Conservation (phyloP, 2,329 filamentous ascomycete genomes). For the Penicillium griseofulvum region DNA sequence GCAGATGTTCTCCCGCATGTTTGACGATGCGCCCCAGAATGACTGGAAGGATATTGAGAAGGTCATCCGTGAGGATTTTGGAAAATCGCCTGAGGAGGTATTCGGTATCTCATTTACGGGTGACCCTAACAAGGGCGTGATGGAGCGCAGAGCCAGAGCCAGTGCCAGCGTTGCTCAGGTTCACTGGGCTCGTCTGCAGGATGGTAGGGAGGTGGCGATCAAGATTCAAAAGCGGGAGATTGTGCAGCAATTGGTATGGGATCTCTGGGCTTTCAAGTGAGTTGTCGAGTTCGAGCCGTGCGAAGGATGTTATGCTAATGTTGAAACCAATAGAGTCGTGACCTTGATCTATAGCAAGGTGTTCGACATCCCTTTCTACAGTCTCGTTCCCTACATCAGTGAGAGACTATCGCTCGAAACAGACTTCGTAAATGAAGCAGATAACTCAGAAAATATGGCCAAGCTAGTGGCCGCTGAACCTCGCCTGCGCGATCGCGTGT, state of each 20-base stretch:
- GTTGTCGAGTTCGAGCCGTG: constrained; percentile 22
- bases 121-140: constrained; percentile 60
- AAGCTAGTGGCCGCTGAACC: constrained; percentile 72
- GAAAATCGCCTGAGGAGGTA: constrained; percentile 78
- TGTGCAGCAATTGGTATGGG: constrained; percentile 84
- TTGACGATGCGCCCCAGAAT: constrained; percentile 95
- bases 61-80: constrained; percentile 87
- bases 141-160: constrained; percentile 67
- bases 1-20: constrained; percentile 94
- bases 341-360: constrained; percentile 77
- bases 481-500: constrained; percentile 73
- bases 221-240: constrained; percentile 98
- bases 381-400: constrained; percentile 84
- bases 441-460: constrained; percentile 83
- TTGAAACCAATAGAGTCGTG: constrained; percentile 60
- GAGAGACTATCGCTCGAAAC: constrained; percentile 92
- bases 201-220: constrained; percentile 88
- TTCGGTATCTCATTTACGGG: constrained; percentile 83
- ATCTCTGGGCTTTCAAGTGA: constrained; percentile 90
- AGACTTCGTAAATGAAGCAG: constrained; percentile 88
- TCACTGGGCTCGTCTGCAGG: constrained; percentile 82
- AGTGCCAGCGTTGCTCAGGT: constrained; percentile 95
- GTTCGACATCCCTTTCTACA: constrained; percentile 93
- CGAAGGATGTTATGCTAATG: constrained; percentile 13
- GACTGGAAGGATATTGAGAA: constrained; percentile 79